phyloP scores from a whole-genome alignment of 768 basidiomycete genomes.

The Wakefieldia striispora region DNA sequence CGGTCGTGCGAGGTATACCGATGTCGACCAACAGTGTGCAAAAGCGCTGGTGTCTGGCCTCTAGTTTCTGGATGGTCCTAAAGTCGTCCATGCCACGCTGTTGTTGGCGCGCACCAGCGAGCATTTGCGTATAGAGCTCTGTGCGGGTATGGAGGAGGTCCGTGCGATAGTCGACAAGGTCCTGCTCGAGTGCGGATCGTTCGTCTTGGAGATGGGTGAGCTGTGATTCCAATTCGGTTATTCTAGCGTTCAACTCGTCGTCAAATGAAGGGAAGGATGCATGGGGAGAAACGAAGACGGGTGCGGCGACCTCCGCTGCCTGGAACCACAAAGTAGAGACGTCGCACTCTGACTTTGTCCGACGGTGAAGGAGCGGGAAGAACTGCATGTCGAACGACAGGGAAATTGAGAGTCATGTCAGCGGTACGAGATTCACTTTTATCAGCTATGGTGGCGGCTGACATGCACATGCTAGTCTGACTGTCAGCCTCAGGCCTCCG shows the following conservation, averaged over 20 bases:
- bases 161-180: conserved; percentile 25
- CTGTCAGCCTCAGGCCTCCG: too few relatives aligned
- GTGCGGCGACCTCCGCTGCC: conserved; percentile 6
- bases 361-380: conserved; percentile 48
- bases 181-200: conserved; percentile 22
- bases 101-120: conserved; percentile 25
- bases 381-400: conserved; percentile 40
- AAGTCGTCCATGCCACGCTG: conserved; percentile 24
- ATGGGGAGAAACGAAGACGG: conserved; percentile 25
- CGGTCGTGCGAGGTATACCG: conserved; percentile 23
- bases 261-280: conserved; percentile 25
- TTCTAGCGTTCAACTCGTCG: conserved; percentile 5
- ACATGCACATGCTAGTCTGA: conserved; percentile 3
- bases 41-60: conserved; percentile 24
- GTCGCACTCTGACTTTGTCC: conserved; percentile 45
- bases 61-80: conserved; percentile 26
- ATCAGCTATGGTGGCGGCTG: conserved; percentile 17
- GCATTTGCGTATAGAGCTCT: conserved; percentile 30
- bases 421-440: conserved; percentile 10
- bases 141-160: conserved; percentile 30
- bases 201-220: conserved; percentile 12
- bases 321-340: conserved; percentile 25
- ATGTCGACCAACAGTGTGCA: conserved; percentile 24
- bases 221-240: conserved; percentile 13
- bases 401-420: background rate